Evolutionary conservation across 2,329 filamentous ascomycete species (phyloP), one percentile per base, ranked within the genome.

Genomic region (Talaromyces atroroseus): DNA sequence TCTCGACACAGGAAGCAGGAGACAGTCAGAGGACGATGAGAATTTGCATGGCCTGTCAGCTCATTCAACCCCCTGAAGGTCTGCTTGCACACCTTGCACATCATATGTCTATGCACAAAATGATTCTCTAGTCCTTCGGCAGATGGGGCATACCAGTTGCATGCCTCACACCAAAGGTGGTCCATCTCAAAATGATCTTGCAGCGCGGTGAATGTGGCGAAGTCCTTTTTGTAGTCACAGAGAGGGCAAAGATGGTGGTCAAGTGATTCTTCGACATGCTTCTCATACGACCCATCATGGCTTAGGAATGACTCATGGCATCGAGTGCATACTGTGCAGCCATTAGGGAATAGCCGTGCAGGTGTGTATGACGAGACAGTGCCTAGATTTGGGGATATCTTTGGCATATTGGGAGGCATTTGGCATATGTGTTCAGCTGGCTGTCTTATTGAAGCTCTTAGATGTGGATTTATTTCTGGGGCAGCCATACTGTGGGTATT

Each of bases 161-260:
- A 65, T 16, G 59, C 42, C 23, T 62, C 62, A 38, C 63, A 64
- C 42, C 60, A 62, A 10, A 64, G 52, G 44, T 64, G 62, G 11
- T 46, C 48, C 2, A 51, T 45, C 32, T 64, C 61, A 7, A 62
- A 24, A 53, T 65, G 61, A 14, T 48, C 45, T 52, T 62, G 62
- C 10, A 64, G 56, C 10, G 32, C 54, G 2, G 54, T 47, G 47
- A 61, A 63, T 2, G 54, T 51, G 8, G 60, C 49, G 26, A 63
- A 64, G n/a, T 61, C 60, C 29, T 36, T 50, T 3, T 38, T 50
- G 38, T 56, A 56, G n/a, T 21, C 18, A 24, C 53, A 56, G 21
- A 56, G 20, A 26, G 42, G 21, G 50, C 58, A 54, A 21, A 57
- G 42, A 29, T 56, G 56, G 34, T 58, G 57, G 20, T 49, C 52